These are phyloP conservation scores for Verruconis gallopava DNA, from an alignment of 2,329 filamentous ascomycete genomes.

Conservation along the genomic window DNA sequence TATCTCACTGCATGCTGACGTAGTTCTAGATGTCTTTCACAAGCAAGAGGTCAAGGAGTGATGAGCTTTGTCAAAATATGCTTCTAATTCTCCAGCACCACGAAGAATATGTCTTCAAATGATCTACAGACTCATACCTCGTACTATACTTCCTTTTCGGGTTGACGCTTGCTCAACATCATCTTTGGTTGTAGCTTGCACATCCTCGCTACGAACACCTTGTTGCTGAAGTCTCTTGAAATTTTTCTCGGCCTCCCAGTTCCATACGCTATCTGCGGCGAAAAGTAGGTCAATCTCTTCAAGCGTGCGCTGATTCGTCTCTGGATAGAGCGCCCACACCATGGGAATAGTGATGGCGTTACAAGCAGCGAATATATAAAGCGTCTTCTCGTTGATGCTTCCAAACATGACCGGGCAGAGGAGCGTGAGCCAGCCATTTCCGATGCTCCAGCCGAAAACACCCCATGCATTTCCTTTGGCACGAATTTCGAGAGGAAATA, in stretches of 20 bases:
- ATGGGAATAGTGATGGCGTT: conserved; percentile 39
- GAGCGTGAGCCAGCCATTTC: conserved; percentile 41
- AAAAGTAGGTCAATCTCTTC: conserved; percentile 41
- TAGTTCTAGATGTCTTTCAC: no score
- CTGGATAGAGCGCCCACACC: conserved; percentile 37
- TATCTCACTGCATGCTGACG: no score
- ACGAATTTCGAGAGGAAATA: conserved; percentile 57
- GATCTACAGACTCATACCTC: neutral
- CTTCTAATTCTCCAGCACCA: no score
- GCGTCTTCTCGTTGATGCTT: conserved; percentile 34
- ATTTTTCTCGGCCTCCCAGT: neutral
- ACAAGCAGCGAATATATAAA: conserved; percentile 39
- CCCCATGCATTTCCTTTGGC: conserved; percentile 67
- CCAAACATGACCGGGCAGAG: conserved; percentile 41
- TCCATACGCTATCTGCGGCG: conserved; percentile 14
- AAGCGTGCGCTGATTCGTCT: conserved; percentile 33
- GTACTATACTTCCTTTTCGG: neutral
- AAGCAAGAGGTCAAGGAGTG: no score
- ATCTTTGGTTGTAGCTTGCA: conserved; percentile 1
- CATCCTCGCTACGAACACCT: neutral
- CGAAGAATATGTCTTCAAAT: no score
- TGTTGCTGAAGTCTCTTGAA: neutral
- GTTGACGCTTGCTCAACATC: neutral
- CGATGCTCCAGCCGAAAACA: conserved; percentile 58
- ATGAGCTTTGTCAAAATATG: no score